Evolutionary conservation across 495 filamentous ascomycete species (phyloP).

Genomic region (Xylaria acuta): DNA sequence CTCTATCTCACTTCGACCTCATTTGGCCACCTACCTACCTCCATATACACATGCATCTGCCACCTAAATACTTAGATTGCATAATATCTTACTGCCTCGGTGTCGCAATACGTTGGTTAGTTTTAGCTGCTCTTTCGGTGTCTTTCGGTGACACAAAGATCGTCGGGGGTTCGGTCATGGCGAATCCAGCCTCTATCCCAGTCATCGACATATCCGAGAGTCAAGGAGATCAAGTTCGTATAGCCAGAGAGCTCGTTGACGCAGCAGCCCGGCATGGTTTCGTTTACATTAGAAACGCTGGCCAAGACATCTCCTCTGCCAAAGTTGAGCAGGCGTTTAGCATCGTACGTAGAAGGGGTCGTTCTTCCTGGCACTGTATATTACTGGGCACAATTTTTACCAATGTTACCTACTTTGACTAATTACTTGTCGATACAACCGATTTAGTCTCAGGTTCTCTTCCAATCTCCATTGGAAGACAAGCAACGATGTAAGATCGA

Average conservation of each 20-base stretch:
- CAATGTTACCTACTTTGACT: neutral
- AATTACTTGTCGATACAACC: constrained; percentile 7
- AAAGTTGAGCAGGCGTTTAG: constrained; percentile 78
- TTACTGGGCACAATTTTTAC: neutral
- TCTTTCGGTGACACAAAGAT: neutral
- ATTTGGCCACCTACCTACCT: neutral
- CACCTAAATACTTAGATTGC: neutral
- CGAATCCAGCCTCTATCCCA: constrained; percentile 66
- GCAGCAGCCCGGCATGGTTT: constrained; percentile 86
- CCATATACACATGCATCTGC: neutral
- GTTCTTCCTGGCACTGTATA: neutral
- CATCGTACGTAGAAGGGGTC: constrained; percentile 58
- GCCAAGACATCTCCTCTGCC: constrained; percentile 66
- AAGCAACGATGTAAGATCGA: constrained; percentile 78
- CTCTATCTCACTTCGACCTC: neutral
- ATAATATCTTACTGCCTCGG: neutral
- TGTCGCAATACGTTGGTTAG: too few species aligned
- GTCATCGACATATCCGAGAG: constrained; percentile 76
- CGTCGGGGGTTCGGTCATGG: constrained; percentile 42
- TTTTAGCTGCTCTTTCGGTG: too few species aligned
- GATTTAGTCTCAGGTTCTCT: constrained; percentile 76
- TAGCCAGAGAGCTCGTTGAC: constrained; percentile 75
- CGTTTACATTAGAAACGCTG: constrained; percentile 78
- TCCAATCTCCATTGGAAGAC: constrained; percentile 70
- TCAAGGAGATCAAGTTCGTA: constrained; percentile 52